These are phyloP conservation scores for Aquilaria agallochum DNA, from an alignment of 441 rosid genomes.

Conservation along the genomic window DNA sequence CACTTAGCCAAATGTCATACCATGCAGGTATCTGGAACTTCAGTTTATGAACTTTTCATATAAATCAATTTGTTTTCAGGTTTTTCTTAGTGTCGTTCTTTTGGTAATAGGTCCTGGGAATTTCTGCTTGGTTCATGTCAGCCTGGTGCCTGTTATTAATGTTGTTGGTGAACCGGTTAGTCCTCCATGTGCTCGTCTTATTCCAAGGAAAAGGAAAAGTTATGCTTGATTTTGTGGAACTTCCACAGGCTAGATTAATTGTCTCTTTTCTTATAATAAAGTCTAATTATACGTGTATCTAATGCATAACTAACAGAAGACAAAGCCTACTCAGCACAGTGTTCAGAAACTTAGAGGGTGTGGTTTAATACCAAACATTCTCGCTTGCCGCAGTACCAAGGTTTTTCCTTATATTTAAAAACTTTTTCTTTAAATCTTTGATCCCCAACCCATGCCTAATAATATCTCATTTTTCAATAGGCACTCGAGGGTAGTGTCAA, in stretches of 20 bases:
- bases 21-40: conserved; percentile 55
- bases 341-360: conserved; percentile 77
- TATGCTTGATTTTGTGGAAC: conserved; percentile 8
- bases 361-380: conserved; percentile 81
- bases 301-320: conserved; percentile 50
- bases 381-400: conserved; percentile 89
- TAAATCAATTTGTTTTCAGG: not conserved
- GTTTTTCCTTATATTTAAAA: conserved; percentile 23
- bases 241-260: not conserved
- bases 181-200: not conserved
- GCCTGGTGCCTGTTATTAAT: conserved; percentile 85
- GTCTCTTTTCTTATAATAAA: not conserved
- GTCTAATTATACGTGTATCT: conserved; percentile 1
- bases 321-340: conserved; percentile 94
- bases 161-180: conserved; percentile 91
- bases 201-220: not conserved
- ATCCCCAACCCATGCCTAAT: not conserved
- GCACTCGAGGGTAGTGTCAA: conserved; percentile 63
- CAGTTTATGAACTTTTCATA: not conserved
- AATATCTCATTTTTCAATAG: conserved; percentile 26
- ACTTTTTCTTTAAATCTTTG: conserved; percentile 7
- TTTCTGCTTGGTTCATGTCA: conserved; percentile 89
- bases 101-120: conserved; percentile 58
- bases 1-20: conserved; percentile 83
- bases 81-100: conserved; percentile 4